Base-by-base conservation (phyloP, 2,329 filamentous ascomycete genomes). In the Hypoxylon rubiginosum region DNA sequence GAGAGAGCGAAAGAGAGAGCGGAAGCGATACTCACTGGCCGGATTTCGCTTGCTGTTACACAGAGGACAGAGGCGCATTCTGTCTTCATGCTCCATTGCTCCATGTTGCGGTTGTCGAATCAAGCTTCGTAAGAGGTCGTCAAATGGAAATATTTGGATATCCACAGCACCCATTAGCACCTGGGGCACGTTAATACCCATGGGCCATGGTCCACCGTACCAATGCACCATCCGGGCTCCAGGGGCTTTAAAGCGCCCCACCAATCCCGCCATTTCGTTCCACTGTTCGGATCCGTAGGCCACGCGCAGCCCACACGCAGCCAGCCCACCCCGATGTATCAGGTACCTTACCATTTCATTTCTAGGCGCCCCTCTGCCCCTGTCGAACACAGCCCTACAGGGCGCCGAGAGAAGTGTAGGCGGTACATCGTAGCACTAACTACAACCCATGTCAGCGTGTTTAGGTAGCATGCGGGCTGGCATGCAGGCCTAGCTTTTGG, bases 371-470 rank as follows among this genome's bases (percentile, higher is more conserved):
- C 59, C 48, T 52, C 36, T 59, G 30, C 58, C 62, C 63, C 55
- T 65, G 66, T 61, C 21, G 15, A 50, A 50, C 66, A 66, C 66
- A 71, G 68, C 68, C 68, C 61, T 71, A 71, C 66, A 62, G 68
- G 68, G 68, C 68, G 63, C 50, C 55, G 52, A 68, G 41, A n/a
- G 48, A 36, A 50, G 21, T 41, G 59, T 51, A 24, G 21, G 15
- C 15, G 46, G 58, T 57, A 54, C 48, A 4, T 21, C 6, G 36
- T 17, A 41, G 36, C 36, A 41, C 36, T 41, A 17, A 43, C 21
- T 43, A 26, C 13, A 48, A 48, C 17, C 58, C 56, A 46, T 66
- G 66, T 62, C 60, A 66, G 63, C 63, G 46, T 52, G 39, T 48
- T 43, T 21, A 43, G 39, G 39, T 39, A 39, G 34, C 34, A 26